Conservation (phyloP, 2,329 filamentous ascomycete genomes). For the Penicillium sp. region DNA sequence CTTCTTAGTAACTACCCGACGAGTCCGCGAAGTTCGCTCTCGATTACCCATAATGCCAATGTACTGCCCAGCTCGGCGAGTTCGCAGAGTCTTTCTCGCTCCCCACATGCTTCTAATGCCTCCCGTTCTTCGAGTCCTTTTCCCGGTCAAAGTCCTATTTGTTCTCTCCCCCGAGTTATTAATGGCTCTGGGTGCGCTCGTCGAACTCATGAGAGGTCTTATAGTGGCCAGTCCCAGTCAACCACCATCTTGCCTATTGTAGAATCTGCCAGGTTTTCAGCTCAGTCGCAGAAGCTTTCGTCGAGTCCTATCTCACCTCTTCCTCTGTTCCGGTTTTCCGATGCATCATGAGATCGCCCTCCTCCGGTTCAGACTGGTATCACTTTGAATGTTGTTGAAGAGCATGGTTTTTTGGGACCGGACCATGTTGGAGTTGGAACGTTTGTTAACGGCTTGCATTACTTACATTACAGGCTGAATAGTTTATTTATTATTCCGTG, state of each 20-base stretch:
- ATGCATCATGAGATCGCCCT: not conserved
- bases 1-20: not conserved
- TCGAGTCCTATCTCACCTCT: slow-evolving; percentile 5
- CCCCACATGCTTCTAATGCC: slow-evolving; percentile 2
- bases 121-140: slow-evolving; percentile 13
- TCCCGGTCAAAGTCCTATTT: not conserved
- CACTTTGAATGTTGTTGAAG: not conserved
- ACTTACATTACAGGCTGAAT: too few relatives aligned
- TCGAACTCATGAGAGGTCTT: not conserved
- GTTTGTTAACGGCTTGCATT: too few relatives aligned
- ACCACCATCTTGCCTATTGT: slow-evolving; percentile 4
- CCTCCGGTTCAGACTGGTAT: not conserved
- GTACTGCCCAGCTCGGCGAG: not conserved
- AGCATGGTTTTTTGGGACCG: too few relatives aligned
- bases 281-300: not conserved
- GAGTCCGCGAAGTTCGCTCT: not conserved
- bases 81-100: slow-evolving; percentile 2
- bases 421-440: too few relatives aligned
- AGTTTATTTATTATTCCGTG: not conserved
- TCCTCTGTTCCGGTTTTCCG: slow-evolving; percentile 11
- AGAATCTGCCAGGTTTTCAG: not conserved
- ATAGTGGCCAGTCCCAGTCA: slow-evolving; percentile 1
- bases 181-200: not conserved
- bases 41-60: not conserved
- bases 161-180: slow-evolving; percentile 2